A percentile compares a stretch with the other conserved stretches of the same genome.
phyloP scores from a whole-genome alignment of 2,329 filamentous ascomycete species.

The Trichoderma pleuroti region DNA sequence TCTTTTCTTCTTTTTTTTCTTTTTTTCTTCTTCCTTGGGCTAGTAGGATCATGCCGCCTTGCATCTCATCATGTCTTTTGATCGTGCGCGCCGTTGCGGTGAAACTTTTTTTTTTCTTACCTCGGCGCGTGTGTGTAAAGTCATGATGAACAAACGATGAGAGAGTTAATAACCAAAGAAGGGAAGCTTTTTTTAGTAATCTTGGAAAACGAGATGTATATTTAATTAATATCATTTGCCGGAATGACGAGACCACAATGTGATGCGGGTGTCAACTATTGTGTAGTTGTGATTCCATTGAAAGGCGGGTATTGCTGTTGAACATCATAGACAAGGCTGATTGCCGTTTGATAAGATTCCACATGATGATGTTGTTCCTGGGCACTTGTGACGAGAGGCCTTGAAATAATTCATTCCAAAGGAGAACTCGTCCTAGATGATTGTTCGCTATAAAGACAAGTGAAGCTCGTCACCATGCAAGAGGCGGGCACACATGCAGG shows the following conservation, averaged over 20 bases:
- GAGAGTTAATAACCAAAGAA: not conserved
- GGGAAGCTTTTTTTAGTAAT: not conserved
- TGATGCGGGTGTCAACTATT: not conserved
- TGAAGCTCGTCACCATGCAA: not conserved
- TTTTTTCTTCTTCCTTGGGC: not conserved
- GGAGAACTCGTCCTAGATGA: not conserved
- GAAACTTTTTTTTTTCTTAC: not conserved
- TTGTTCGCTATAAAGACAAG: not conserved
- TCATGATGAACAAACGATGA: not conserved
- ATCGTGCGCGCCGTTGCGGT: not conserved
- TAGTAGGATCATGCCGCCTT: conserved; percentile 3
- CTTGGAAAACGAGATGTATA: not conserved
- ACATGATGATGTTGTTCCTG: not conserved
- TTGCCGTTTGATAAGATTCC: not conserved
- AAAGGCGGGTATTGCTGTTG: not conserved
- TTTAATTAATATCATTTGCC: not conserved
- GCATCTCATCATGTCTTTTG: not conserved
- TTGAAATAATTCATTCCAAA: not conserved
- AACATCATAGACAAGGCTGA: too few relatives aligned
- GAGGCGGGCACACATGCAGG: not conserved
- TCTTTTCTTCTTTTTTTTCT: conserved; percentile 2
- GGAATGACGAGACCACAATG: not conserved
- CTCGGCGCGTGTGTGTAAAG: not conserved
- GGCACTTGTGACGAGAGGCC: not conserved
- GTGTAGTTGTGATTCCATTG: not conserved